Base-by-base conservation (phyloP, 345 rosid species). In the Geranium brycei region DNA sequence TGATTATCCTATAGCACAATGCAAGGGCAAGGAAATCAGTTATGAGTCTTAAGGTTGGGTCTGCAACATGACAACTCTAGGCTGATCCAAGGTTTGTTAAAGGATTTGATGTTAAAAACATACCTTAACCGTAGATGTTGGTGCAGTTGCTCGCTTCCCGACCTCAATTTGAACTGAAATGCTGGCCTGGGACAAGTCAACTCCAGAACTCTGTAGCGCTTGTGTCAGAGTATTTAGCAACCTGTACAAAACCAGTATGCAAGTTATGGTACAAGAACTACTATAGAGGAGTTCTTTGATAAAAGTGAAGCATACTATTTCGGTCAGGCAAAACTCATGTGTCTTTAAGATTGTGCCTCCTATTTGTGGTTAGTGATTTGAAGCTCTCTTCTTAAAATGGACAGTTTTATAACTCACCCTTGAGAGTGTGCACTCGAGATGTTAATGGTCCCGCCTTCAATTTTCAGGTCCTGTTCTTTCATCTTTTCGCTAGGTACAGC, bases 81-180 rank as follows among this genome's bases (percentile, higher is more conserved):
- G 31, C 10, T 19, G n/a, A 19, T 8, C 15, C 31, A 19, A 16
- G 61, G 17, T 7, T 59, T 47, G 11, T 7, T 47, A 47, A 7
- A 6, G 15, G 53, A 47, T 11, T 8, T 47, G 53, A 47, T 8
- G 53, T 11, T 47, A 11, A 47, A 19, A 53, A 68, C 16, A 31
- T 58, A 84, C 84, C 82, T 76, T 82, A 23, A 69, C 7, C 11
- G 59, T 66, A 53, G 82, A 72, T 40, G 75, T 47, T 31, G 65
- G 64, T 30, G 75, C 63, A 58, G 67, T 71, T 13, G 72, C 69
- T 65, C 72, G 87, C 77, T 93, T 93, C 60, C 96, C 96, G 0
- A 93, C 78, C 66, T 91, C 88, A 7, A 93, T 88, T 69, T 93
- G 83, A 62, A 93, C 96, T 4, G 97, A 88, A 69, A 93, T 75